Conservation (phyloP, 1,284 basidiomycete genomes). For the Apiotrichum mycotoxinovorans region DNA sequence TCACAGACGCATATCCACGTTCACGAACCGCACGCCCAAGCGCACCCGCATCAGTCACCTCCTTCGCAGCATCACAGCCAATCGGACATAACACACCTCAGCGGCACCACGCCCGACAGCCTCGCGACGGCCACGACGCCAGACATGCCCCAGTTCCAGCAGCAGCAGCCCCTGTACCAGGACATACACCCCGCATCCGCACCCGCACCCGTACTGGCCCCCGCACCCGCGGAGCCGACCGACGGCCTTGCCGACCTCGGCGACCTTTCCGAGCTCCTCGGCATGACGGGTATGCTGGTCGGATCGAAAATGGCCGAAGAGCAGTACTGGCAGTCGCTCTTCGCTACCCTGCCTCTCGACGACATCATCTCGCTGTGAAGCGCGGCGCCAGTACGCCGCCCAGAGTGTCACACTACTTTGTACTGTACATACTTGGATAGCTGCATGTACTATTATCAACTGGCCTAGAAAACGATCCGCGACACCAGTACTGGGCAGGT, state of each 20-base stretch:
- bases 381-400: too few relatives aligned
- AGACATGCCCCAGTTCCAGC: neutral
- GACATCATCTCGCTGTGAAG: neutral
- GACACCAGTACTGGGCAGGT: too few relatives aligned
- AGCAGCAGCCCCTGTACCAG: neutral
- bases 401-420: too few relatives aligned
- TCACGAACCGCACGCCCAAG: too few relatives aligned
- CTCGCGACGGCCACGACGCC: neutral
- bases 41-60: too few relatives aligned
- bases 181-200: neutral
- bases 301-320: neutral
- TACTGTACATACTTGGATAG: too few relatives aligned
- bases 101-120: neutral
- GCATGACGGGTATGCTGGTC: neutral
- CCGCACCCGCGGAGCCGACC: neutral
- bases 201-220: neutral
- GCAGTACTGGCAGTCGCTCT: neutral
- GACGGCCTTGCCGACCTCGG: neutral
- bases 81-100: neutral
- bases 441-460: too few relatives aligned
- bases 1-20: too few relatives aligned
- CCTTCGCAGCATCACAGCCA: too few relatives aligned
- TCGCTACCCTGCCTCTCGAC: neutral
- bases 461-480: too few relatives aligned
- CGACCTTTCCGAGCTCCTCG: neutral